phyloP scores from a whole-genome alignment of 2,329 filamentous ascomycete species.

The Chrysosporium keratinophilum region DNA sequence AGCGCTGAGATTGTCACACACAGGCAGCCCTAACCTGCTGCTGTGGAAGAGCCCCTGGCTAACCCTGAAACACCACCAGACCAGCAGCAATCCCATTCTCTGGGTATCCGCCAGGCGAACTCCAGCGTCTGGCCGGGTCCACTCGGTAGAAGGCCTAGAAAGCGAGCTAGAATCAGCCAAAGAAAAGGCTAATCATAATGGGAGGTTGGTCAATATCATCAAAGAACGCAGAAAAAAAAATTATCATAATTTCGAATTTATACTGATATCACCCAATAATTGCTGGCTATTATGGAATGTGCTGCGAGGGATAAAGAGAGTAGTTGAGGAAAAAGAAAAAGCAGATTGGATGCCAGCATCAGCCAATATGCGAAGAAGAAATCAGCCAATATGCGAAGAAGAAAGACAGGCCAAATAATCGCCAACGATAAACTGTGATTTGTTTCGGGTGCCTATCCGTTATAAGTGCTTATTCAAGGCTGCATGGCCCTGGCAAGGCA shows the following conservation, averaged over 20 bases:
- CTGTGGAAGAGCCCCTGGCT: constrained; percentile 1
- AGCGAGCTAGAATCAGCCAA: constrained; percentile 5
- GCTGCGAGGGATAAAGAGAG: neutral
- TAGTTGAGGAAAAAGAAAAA: neutral
- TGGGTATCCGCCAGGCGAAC: neutral
- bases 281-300: neutral
- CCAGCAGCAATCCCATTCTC: constrained; percentile 7
- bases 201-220: neutral
- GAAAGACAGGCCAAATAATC: neutral
- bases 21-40: constrained; percentile 8
- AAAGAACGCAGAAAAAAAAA: neutral
- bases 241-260: neutral
- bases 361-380: neutral
- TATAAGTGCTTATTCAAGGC: constrained; percentile 11
- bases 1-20: constrained; percentile 4
- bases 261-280: neutral
- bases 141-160: constrained; percentile 4
- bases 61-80: constrained; percentile 10
- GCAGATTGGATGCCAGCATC: neutral
- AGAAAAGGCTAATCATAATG: neutral
- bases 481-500: constrained; percentile 10
- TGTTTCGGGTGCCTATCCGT: constrained; percentile 2
- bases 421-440: neutral
- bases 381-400: neutral
- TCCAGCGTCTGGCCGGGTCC: neutral